Conservation (phyloP, 1,284 basidiomycete genomes). For the Sporisorium graminicola region DNA sequence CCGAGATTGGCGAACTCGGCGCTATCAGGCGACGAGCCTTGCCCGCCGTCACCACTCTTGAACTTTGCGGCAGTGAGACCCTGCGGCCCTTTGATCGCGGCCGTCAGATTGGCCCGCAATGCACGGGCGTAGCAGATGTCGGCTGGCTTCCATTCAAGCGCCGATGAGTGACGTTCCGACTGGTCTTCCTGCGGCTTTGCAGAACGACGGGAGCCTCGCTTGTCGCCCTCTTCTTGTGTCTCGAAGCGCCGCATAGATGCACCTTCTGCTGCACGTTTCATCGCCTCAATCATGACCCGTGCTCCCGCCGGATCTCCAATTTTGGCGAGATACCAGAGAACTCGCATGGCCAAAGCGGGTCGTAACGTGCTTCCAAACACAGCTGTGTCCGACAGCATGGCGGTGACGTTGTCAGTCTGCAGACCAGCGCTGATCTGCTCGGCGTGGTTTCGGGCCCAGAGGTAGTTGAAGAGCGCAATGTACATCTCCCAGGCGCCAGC, state of each 20-base stretch:
- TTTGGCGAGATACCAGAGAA: slow-evolving; percentile 19
- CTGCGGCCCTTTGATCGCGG: slow-evolving; percentile 3
- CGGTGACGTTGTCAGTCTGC: neutral
- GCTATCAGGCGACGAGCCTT: neutral
- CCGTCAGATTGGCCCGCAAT: slow-evolving; percentile 23
- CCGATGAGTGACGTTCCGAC: neutral
- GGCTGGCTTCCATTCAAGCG: slow-evolving; percentile 22
- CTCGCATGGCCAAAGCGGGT: slow-evolving; percentile 2
- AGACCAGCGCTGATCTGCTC: slow-evolving; percentile 1
- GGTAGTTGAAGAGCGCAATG: slow-evolving; percentile 41
- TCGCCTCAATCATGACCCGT: slow-evolving; percentile 27
- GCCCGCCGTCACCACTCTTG: neutral
- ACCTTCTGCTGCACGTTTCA: slow-evolving; percentile 22
- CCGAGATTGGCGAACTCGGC: neutral
- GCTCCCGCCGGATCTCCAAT: slow-evolving; percentile 30
- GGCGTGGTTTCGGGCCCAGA: slow-evolving; percentile 28
- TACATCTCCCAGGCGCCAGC: slow-evolving; percentile 2
- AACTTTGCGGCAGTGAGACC: slow-evolving; percentile 22
- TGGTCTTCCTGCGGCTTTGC: neutral
- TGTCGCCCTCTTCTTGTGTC: neutral
- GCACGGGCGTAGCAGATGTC: slow-evolving; percentile 23
- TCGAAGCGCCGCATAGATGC: neutral
- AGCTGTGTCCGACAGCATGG: neutral
- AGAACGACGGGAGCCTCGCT: slow-evolving; percentile 15
- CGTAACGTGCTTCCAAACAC: slow-evolving; percentile 22